Evolutionary conservation across 108 stramenopile species (phyloP).

Genomic region (Cylindrotheca closterium): DNA sequence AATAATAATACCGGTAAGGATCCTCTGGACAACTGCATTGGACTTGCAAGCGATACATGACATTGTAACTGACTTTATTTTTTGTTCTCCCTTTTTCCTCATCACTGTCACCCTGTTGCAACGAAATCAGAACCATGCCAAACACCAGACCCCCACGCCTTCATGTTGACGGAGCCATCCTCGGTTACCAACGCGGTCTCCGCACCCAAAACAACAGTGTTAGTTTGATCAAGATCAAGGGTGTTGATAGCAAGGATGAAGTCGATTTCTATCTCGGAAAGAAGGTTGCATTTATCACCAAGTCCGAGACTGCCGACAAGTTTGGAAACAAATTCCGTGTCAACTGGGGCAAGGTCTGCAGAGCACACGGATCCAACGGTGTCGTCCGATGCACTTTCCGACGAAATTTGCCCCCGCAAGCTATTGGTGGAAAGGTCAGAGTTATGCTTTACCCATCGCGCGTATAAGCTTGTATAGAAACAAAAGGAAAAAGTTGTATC

Average conservation of each 20-base stretch:
- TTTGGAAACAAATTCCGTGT: conserved; percentile 95
- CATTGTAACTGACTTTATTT: too few relatives aligned
- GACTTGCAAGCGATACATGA: too few relatives aligned
- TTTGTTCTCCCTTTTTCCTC: too few relatives aligned
- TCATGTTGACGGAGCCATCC: conserved; percentile 96
- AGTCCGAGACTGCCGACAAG: conserved; percentile 68
- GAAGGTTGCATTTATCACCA: conserved; percentile 98
- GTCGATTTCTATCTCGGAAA: conserved; percentile 98
- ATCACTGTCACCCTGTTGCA: too few relatives aligned
- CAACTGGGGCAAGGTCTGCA: conserved; percentile 98
- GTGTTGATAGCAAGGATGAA: conserved; percentile 90
- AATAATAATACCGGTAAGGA: too few relatives aligned
- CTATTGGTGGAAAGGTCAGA: conserved; percentile 88
- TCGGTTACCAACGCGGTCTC: conserved; percentile 98
- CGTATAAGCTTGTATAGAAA: conserved; percentile 17
- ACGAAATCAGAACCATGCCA: conserved; percentile 20
- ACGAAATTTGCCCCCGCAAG: conserved; percentile 92
- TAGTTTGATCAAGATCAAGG: conserved; percentile 97
- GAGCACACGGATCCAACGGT: conserved; percentile 96
- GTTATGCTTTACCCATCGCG: conserved; percentile 91
- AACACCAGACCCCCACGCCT: conserved; percentile 79
- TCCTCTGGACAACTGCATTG: too few relatives aligned
- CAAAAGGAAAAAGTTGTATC: neutral
- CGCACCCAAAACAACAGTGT: conserved; percentile 97
- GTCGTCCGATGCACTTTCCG: conserved; percentile 98